Evolutionary conservation across 495 filamentous ascomycete species (phyloP), one percentile per base, ranked within the genome.

Genomic region (Jackrogersella minutella): DNA sequence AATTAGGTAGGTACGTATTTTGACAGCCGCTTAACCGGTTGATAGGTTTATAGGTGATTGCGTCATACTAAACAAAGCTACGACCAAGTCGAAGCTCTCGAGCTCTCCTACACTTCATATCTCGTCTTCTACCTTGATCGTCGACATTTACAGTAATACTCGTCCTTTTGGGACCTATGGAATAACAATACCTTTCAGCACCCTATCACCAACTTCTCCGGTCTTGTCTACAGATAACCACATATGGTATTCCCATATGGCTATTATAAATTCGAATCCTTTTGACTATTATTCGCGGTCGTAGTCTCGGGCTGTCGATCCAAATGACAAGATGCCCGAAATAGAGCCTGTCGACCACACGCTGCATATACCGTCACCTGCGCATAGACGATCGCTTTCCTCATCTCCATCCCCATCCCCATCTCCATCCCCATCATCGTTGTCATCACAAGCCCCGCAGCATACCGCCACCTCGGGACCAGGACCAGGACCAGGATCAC

Each of bases 11-110:
- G 34, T 37, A 10, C 5, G 17, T 24, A 30, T 26, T 17, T 11
- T 22, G 30, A 14, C 39, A 59, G 60, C 60, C 55, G 60, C 24
- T 69, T 64, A 64, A 47, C 60, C 55, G 66, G 33, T 51, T 28
- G 22, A 37, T 28, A 50, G 34, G 39, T 47, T 5, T 13, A 13
- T 39, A 56, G 5, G 50, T 30, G 31, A 52, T 68, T 62, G 37
- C 66, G 66, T 69, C 66, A 69, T 69, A 53, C 43, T 53, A 33
- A 60, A 64, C 60, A 61, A 61, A 69, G 51, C 56, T 39, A 43
- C 54, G 26, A 8, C 49, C 50, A 33, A 46, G 24, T 31, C 13
- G 31, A 41, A 26, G 37, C 43, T 55, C 28, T 51, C 22, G 9
- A 33, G 16, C 14, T 33, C n/a, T n/a, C n/a, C n/a, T n/a, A n/a